Conservation (phyloP, 208 protist species). For the Leishmania aethiopica region DNA sequence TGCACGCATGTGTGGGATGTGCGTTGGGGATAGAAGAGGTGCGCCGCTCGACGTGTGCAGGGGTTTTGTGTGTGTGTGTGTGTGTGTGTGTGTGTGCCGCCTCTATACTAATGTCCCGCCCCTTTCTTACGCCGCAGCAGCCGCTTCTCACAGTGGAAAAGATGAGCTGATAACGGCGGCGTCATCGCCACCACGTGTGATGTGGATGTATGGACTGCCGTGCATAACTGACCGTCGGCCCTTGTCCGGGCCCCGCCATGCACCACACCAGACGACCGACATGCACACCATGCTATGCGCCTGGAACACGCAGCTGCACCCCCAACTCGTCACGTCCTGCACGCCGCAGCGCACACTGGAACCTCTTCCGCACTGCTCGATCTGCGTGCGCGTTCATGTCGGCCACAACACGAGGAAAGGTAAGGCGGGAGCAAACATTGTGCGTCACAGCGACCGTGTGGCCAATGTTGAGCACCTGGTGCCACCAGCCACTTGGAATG, state of each 20-base stretch:
- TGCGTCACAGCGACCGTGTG: constrained; percentile 49
- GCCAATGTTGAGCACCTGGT: constrained; percentile 50
- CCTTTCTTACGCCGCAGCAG: neutral
- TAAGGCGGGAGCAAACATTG: constrained; percentile 37
- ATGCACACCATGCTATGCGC: neutral
- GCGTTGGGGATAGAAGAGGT: neutral
- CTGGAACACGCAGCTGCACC: constrained; percentile 6
- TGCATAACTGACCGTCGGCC: neutral
- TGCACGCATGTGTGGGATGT: neutral
- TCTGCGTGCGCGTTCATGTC: constrained; percentile 34
- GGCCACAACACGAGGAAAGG: constrained; percentile 38
- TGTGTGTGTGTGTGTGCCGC: neutral
- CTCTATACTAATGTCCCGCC: neutral
- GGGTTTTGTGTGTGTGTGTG: neutral
- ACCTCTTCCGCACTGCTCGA: constrained; percentile 15
- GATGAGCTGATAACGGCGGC: neutral
- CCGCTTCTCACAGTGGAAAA: neutral
- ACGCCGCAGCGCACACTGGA: constrained; percentile 13
- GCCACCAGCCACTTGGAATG: constrained; percentile 56
- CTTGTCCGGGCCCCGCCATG: neutral
- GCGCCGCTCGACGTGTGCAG: neutral
- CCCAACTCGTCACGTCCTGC: constrained; percentile 5
- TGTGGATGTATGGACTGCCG: neutral
- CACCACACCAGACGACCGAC: neutral
- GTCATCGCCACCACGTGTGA: neutral